Evolutionary conservation across 2,329 filamentous ascomycete genomes (phyloP).

Genomic region (Ceratocystis diversiconidia): DNA sequence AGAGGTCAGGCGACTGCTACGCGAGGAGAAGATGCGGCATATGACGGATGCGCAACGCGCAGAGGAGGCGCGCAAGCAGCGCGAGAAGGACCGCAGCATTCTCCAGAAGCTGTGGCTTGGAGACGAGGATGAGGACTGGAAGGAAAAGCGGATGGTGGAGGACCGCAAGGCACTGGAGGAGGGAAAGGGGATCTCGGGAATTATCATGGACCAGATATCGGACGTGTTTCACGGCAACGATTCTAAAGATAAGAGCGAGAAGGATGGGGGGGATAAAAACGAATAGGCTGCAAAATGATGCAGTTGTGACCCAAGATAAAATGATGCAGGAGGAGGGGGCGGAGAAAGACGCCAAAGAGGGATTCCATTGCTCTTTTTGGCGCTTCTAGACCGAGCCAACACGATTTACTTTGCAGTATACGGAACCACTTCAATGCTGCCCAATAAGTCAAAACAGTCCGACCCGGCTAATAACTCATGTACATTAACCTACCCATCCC

Average conservation of each 20-base stretch:
- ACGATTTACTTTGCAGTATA: neutral
- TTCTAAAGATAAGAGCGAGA: conserved; percentile 3
- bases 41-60: conserved; percentile 24
- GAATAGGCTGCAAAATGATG: neutral
- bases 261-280: conserved; percentile 8
- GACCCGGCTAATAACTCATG: neutral
- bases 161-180: conserved; percentile 40
- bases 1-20: conserved; percentile 33
- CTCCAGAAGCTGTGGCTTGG: conserved; percentile 45
- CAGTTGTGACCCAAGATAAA: too few species aligned
- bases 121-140: conserved; percentile 40
- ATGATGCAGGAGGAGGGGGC: neutral
- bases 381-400: neutral
- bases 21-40: conserved; percentile 31
- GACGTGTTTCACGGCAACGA: conserved; percentile 36
- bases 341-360: neutral
- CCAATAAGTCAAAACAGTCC: neutral
- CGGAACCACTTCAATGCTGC: neutral
- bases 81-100: conserved; percentile 22
- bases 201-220: conserved; percentile 43
- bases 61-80: conserved; percentile 24
- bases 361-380: neutral
- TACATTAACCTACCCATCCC: neutral
- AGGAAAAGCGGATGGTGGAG: conserved; percentile 36
- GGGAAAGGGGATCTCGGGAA: conserved; percentile 40